Evolutionary conservation across 495 filamentous ascomycete species (phyloP).

Genomic region (Talaromyces nanjingensis): DNA sequence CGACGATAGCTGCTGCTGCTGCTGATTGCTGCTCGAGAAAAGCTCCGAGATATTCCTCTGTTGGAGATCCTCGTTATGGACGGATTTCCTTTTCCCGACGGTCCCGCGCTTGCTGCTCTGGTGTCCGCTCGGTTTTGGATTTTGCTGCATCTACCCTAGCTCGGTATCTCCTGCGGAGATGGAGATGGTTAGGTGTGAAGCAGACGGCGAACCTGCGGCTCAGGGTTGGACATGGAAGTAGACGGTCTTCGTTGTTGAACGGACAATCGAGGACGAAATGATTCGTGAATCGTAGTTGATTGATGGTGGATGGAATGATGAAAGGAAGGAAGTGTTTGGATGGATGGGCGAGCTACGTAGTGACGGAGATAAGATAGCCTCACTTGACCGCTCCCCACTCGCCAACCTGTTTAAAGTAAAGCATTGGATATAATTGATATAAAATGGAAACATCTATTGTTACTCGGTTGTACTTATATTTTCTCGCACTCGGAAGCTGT

Average conservation of each 20-base stretch:
- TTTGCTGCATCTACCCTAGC: conserved; percentile 42
- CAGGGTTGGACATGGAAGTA: neutral
- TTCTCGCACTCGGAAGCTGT: no score
- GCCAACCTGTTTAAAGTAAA: neutral
- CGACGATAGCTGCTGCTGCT: conserved; percentile 4
- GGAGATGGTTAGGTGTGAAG: neutral
- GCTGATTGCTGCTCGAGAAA: conserved; percentile 25
- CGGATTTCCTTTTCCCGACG: conserved; percentile 40
- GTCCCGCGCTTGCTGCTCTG: conserved; percentile 44
- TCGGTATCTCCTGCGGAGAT: conserved; percentile 7
- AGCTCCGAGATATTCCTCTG: conserved; percentile 46
- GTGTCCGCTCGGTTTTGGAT: conserved; percentile 35
- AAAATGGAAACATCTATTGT: no score
- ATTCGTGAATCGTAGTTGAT: neutral
- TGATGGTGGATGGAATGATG: neutral
- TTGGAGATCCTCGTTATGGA: conserved; percentile 33
- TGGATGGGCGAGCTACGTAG: neutral
- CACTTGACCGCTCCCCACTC: neutral
- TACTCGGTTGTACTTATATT: no score
- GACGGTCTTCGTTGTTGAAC: no score
- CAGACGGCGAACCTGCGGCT: conserved; percentile 1
- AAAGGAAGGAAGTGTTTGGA: neutral
- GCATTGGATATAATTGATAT: no score
- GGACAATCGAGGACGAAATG: neutral
- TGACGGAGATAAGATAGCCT: conserved; percentile 9